phyloP scores from a whole-genome alignment of 805 yeast genomes.

The Candida oleophila region DNA sequence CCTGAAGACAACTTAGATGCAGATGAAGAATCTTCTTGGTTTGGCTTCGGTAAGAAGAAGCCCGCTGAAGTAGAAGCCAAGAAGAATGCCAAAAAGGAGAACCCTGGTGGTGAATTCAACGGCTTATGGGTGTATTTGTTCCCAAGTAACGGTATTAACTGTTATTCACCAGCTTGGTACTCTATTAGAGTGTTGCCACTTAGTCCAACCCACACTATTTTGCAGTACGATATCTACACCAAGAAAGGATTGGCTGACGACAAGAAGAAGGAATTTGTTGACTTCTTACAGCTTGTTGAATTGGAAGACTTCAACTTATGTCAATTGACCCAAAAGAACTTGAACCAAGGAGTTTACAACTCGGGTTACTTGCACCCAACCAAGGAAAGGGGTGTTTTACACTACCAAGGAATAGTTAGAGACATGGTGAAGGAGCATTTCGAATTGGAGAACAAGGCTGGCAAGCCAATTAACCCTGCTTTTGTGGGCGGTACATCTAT shows the following conservation, averaged over 20 bases:
- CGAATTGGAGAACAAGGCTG: constrained; percentile 43
- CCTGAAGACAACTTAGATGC: constrained; percentile 27
- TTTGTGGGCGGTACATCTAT: constrained; percentile 38
- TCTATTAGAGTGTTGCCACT: constrained; percentile 59
- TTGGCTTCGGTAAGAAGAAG: constrained; percentile 45
- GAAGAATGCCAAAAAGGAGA: constrained; percentile 20
- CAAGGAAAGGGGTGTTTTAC: constrained; percentile 58
- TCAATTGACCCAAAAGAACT: constrained; percentile 57
- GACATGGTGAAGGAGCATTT: constrained; percentile 60
- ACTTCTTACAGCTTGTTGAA: constrained; percentile 61
- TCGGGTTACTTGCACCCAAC: constrained; percentile 60
- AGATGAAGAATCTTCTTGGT: constrained; percentile 44
- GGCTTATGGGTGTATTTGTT: constrained; percentile 63
- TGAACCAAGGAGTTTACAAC: constrained; percentile 58
- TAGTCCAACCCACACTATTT: constrained; percentile 51
- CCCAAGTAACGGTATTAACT: constrained; percentile 62
- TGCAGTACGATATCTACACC: constrained; percentile 61
- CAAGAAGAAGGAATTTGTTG: constrained; percentile 60
- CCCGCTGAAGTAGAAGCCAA: constrained; percentile 16
- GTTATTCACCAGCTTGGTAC: constrained; percentile 69
- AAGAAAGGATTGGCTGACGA: constrained; percentile 55
- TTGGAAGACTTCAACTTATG: constrained; percentile 59
- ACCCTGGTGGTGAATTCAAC: constrained; percentile 61
- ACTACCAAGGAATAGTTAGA: constrained; percentile 53
- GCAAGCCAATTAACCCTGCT: constrained; percentile 53